phyloP scores from a whole-genome alignment of 169 alveolate species.

The Plasmodium berghei region DNA sequence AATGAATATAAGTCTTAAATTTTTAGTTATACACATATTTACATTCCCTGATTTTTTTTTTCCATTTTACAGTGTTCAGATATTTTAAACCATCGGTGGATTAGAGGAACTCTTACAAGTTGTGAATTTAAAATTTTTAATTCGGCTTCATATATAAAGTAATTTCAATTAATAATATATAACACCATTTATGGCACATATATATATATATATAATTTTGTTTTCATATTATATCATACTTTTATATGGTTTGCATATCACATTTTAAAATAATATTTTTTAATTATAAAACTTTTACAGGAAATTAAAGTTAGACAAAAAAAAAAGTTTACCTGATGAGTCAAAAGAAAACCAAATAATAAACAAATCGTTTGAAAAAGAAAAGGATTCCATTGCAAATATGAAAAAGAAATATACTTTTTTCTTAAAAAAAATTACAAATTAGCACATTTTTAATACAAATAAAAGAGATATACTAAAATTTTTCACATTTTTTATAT shows the following conservation, averaged over 20 bases:
- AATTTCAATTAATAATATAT: slow-evolving; percentile 8
- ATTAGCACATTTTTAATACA: neutral
- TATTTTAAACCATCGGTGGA: slow-evolving; percentile 72
- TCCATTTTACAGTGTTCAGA: slow-evolving; percentile 59
- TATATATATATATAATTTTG: neutral
- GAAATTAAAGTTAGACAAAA: slow-evolving; percentile 51
- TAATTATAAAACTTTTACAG: slow-evolving; percentile 3
- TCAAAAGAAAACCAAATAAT: slow-evolving; percentile 40
- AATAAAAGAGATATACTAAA: too few relatives aligned
- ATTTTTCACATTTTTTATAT: neutral
- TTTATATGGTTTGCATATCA: too few relatives aligned
- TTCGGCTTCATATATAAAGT: slow-evolving; percentile 66
- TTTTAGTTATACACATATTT: neutral
- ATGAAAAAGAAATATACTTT: slow-evolving; percentile 71
- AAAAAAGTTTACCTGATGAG: slow-evolving; percentile 23
- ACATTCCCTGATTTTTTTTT: slow-evolving; percentile 6
- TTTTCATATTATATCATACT: neutral
- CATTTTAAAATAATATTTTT: too few relatives aligned
- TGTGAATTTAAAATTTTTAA: slow-evolving; percentile 73
- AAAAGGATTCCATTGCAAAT: slow-evolving; percentile 51
- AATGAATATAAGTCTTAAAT: too few relatives aligned
- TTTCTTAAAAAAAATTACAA: slow-evolving; percentile 65
- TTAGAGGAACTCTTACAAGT: slow-evolving; percentile 71
- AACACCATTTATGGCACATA: too few relatives aligned
- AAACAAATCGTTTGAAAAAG: slow-evolving; percentile 61